Base-by-base conservation (phyloP, 257 asterid species). In the Solanum raphanifolium region DNA sequence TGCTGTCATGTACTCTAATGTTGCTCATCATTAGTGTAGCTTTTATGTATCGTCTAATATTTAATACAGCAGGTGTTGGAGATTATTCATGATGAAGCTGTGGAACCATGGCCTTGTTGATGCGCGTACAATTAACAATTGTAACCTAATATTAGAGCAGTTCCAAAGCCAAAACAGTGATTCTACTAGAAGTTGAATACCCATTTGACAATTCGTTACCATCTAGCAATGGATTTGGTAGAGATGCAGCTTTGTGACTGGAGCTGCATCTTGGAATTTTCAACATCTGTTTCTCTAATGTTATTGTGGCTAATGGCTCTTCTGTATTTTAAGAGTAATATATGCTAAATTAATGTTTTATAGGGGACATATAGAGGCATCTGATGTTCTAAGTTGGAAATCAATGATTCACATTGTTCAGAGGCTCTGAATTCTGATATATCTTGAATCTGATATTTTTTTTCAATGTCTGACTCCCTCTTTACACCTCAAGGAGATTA, bases 61-160 rank as follows among this genome's bases (percentile, higher is more conserved):
- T 55, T 36, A 15, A 46, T 89, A 88, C 89, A 87, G 88, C 92
- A 97, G 99, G 98, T 95, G 99, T 87, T 97, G 99, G 99, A 95
- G 96, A 91, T 90, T 97, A 66, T 94, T 95, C 71, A 95, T 97
- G 99, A 88, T 93, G 65, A 97, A 97, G 88, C 92, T 97, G 13
- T 97, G 99, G 99, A 97, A 94, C 83, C 98, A 97, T 66, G 99
- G 99, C 25, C 95, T 97, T 25, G 94, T 97, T 55, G 99, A 95
- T 88, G 94, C 96, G 3, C 98, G 98, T 27, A 73, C 94, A 2
- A 92, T 97, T 96, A 95, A 96, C 93, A 94, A 55, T 35, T 97
- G 99, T 88, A 95, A 92, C 76, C 66, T 91, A 31, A 90, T 93
- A 84, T 89, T 96, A 15, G 96, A 95, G 87, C 91, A 91, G 81